Base-by-base conservation (phyloP, 2,329 filamentous ascomycete species). In the Aspergillus neotritici region DNA sequence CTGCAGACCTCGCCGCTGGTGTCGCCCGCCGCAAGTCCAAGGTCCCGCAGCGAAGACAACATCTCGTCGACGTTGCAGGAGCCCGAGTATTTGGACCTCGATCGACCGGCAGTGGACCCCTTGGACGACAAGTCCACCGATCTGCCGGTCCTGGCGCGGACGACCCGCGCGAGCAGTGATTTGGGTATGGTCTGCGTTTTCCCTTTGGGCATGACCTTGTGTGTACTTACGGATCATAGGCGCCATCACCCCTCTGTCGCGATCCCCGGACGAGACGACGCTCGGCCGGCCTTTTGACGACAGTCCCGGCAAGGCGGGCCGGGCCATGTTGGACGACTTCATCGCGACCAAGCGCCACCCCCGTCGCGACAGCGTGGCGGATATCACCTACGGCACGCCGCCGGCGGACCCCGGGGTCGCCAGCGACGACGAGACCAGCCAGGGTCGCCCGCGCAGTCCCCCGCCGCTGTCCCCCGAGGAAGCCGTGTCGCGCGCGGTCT, bases 1-100 rank as follows among this genome's bases (percentile, higher is more conserved):
- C 73, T 97, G 61, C 93, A 97, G 70, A 98, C 93, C 1, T 97
- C 91, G 37, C 93, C 93, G 29, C 74, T 97, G 40, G 86, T 94
- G 40, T 96, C 90, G 16, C 93, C 93, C 4, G 84, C 82, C n/a
- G 79, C 80, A 41, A 96, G 90, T 60, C 93, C 93, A 14, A 79
- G 62, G 34, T 58, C 61, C 21, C 54, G 57, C 15, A 60, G 57
- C 37, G 62, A 65, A 44, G 56, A 58, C 10, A 53, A 58, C 39
- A 37, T 64, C 33, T 46, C 58, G 11, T 47, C 59, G 13, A 57
- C 66, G 31, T 60, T 76, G 15, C 70, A 72, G 43, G 73, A 76
- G 51, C 74, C 72, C 3, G 71, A 75, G n/a, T 74, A 65, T 47
- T 52, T 77, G 15, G 71, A 76, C 50, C 63, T 75, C n/a, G 63